Conservation (phyloP, 2,329 filamentous ascomycete genomes). For the Neospermospora avenae region DNA sequence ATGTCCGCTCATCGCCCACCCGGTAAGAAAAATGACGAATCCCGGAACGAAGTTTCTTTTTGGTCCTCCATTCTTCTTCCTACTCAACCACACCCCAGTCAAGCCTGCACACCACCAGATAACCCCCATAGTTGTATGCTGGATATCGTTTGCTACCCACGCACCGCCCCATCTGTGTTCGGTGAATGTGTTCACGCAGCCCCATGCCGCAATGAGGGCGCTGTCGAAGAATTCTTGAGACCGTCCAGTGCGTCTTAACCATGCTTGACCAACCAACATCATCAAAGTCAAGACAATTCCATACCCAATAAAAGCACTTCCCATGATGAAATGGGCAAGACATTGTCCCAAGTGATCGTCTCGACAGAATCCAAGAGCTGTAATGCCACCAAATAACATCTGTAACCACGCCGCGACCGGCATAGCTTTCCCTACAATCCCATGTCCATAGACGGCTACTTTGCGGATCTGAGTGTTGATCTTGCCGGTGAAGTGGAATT, state of each 20-base stretch:
- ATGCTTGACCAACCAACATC: constrained; percentile 82
- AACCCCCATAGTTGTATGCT: constrained; percentile 99
- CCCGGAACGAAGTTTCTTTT: constrained; percentile 92
- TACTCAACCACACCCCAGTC: constrained; percentile 87
- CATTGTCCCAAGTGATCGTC: constrained; percentile 91
- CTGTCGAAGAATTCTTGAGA: constrained; percentile 98
- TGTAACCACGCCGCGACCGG: constrained; percentile 86
- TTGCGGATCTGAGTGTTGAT: constrained; percentile 75
- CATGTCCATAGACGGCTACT: constrained; percentile 69
- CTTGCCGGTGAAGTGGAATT: constrained; percentile 81
- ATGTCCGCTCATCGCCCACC: constrained; percentile 93
- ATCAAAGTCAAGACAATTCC: constrained; percentile 83
- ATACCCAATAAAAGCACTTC: constrained; percentile 91
- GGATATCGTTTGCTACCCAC: constrained; percentile 92
- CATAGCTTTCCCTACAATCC: constrained; percentile 80
- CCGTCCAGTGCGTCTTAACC: constrained; percentile 76
- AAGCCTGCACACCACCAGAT: constrained; percentile 97
- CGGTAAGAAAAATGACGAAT: constrained; percentile 86
- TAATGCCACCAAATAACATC: constrained; percentile 95
- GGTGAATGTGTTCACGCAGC: constrained; percentile 96
- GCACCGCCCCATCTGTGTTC: constrained; percentile 89
- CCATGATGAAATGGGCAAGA: constrained; percentile 97
- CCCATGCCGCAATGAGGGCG: constrained; percentile 87
- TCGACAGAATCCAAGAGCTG: constrained; percentile 86
- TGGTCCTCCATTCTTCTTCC: constrained; percentile 75